Conservation (phyloP, 139 green algal genomes). For the Chlamydomonas schloesseri region DNA sequence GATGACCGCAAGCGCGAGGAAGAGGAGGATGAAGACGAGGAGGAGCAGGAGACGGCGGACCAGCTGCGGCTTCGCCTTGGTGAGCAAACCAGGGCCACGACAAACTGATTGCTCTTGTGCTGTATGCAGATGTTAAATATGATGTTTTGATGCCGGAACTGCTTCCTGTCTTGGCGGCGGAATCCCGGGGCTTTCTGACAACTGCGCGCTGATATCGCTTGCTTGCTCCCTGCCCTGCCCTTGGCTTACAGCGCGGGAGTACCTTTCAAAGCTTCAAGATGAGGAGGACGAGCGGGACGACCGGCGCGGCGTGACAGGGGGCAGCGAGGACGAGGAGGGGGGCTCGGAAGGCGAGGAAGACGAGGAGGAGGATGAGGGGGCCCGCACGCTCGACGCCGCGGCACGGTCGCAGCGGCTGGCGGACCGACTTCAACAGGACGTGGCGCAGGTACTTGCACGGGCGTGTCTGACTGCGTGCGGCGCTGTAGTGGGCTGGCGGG, state of each 20-base stretch:
- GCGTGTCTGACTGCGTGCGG: too few relatives aligned
- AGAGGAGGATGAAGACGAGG: constrained; percentile 59
- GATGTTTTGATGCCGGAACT: too few relatives aligned
- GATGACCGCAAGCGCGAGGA: constrained; percentile 49
- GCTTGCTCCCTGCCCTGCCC: too few relatives aligned
- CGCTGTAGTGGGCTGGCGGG: too few relatives aligned
- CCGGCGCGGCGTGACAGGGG: constrained; percentile 2
- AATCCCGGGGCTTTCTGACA: too few relatives aligned
- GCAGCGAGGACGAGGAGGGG: constrained; percentile 44
- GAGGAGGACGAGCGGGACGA: constrained; percentile 53
- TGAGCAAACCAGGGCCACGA: constrained; percentile 20
- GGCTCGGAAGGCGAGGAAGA: constrained; percentile 54
- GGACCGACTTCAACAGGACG: constrained; percentile 61
- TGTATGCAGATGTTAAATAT: too few relatives aligned
- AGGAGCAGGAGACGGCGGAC: constrained; percentile 82
- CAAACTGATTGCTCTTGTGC: too few relatives aligned
- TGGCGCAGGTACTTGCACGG: constrained; percentile 55
- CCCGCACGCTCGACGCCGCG: neutral
- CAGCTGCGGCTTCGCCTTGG: constrained; percentile 85
- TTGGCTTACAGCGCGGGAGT: constrained; percentile 77
- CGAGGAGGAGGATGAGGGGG: constrained; percentile 47
- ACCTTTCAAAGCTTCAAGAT: constrained; percentile 71
- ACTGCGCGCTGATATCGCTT: too few relatives aligned
- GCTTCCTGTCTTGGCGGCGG: too few relatives aligned
- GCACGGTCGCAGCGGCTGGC: constrained; percentile 47